These are phyloP conservation scores for Monosporascus cannonballus DNA, from an alignment of 2,329 filamentous ascomycete species.

Conservation along the genomic window DNA sequence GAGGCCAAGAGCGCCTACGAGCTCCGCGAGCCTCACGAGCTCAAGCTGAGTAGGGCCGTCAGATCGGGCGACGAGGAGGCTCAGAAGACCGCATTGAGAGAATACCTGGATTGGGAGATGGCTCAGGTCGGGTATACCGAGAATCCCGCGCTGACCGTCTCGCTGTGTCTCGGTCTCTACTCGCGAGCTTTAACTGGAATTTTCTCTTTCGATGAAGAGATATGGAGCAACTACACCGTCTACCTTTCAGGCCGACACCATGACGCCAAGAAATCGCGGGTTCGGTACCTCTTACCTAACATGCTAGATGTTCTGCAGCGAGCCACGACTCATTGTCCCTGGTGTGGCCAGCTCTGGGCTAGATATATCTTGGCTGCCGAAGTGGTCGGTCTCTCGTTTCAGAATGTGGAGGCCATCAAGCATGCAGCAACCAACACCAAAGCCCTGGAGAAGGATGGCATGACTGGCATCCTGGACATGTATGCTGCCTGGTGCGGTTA, in stretches of 20 bases:
- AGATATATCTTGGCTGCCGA: conserved; percentile 83
- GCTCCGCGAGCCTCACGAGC: conserved; percentile 62
- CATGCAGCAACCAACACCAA: conserved; percentile 84
- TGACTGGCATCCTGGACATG: conserved; percentile 84
- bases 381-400: conserved; percentile 67
- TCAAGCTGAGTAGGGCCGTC: conserved; percentile 54
- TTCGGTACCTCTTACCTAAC: conserved; percentile 33
- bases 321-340: conserved; percentile 85
- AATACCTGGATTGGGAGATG: conserved; percentile 85
- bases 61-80: conserved; percentile 50
- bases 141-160: conserved; percentile 36
- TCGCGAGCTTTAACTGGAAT: conserved; percentile 66
- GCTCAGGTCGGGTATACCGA: conserved; percentile 50
- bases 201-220: conserved; percentile 65
- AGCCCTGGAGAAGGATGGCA: conserved; percentile 75
- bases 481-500: conserved; percentile 95
- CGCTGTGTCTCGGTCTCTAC: conserved; percentile 62
- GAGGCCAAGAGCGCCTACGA: conserved; percentile 58
- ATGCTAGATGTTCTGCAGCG: conserved; percentile 70
- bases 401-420: conserved; percentile 83
- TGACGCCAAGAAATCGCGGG: conserved; percentile 32
- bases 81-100: conserved; percentile 45
- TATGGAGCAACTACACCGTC: conserved; percentile 81
- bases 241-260: conserved; percentile 56
- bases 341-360: conserved; percentile 87